A percentile compares a stretch with the other conserved stretches of the same genome.
Evolutionary conservation across 371 early-diverging fungal genomes (phyloP).

Genomic region (Apophysomyces trapeziformis): DNA sequence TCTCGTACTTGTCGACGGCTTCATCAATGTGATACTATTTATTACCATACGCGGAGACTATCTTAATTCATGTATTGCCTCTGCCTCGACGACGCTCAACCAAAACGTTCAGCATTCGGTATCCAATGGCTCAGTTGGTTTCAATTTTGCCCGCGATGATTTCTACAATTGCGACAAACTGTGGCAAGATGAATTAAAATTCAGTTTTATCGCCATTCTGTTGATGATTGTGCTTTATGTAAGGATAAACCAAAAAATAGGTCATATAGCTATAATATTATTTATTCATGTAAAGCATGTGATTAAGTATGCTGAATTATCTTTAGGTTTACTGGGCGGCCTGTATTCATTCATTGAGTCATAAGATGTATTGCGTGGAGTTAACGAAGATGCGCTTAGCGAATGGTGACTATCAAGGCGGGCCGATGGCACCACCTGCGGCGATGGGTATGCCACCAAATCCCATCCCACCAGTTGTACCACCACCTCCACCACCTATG

Average conservation of each 20-base stretch:
- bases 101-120: neutral
- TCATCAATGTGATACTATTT: slow-evolving; percentile 41
- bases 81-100: slow-evolving; percentile 16
- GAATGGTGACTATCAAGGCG: slow-evolving; percentile 1
- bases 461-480: slow-evolving; percentile 16
- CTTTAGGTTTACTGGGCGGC: slow-evolving; percentile 51
- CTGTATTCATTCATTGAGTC: slow-evolving; percentile 46
- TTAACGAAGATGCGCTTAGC: neutral
- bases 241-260: slow-evolving; percentile 15
- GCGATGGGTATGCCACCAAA: slow-evolving; percentile 14
- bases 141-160: slow-evolving; percentile 23
- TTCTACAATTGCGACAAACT: slow-evolving; percentile 48
- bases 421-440: slow-evolving; percentile 3
- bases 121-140: neutral
- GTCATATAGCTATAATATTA: neutral
- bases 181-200: slow-evolving; percentile 53
- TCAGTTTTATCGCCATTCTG: slow-evolving; percentile 37
- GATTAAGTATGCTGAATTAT: neutral
- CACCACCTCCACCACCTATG: slow-evolving; percentile 19
- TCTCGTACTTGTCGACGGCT: slow-evolving; percentile 30
- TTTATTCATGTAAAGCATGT: neutral
- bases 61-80: slow-evolving; percentile 32
- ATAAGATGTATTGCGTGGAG: slow-evolving; percentile 23
- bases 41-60: slow-evolving; percentile 30
- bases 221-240: slow-evolving; percentile 47